A percentile compares a stretch with the other conserved stretches of the same genome.
Conservation (phyloP, 108 stramenopile genomes). For the Skeletonema tropicum region DNA sequence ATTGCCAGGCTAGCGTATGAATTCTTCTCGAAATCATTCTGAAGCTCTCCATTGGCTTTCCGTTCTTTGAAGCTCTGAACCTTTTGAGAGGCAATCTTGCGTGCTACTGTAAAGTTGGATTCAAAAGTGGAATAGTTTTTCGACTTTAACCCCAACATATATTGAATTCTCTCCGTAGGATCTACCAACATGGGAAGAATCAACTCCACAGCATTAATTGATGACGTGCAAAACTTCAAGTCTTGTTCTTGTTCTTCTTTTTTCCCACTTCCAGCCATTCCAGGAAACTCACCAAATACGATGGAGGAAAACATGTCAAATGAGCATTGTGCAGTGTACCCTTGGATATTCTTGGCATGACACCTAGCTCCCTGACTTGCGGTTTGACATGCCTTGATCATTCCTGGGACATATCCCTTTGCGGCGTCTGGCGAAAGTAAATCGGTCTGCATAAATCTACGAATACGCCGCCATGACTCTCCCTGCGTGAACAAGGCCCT, state of each 20-base stretch:
- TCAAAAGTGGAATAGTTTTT: too few species aligned
- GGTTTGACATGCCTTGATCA: slow-evolving; percentile 17
- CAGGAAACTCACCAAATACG: slow-evolving; percentile 28
- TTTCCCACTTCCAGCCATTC: slow-evolving; percentile 9
- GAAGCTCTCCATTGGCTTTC: too few species aligned
- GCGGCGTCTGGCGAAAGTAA: slow-evolving; percentile 26
- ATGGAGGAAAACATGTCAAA: slow-evolving; percentile 41
- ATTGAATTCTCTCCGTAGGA: too few species aligned
- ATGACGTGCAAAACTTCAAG: background rate
- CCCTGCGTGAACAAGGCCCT: slow-evolving; percentile 7
- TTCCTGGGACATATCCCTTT: slow-evolving; percentile 23
- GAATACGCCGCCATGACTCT: slow-evolving; percentile 17
- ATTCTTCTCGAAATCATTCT: slow-evolving; percentile 1
- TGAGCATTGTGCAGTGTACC: slow-evolving; percentile 12
- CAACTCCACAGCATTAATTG: too few species aligned
- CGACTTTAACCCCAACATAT: too few species aligned
- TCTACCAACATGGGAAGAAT: too few species aligned
- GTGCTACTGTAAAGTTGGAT: too few species aligned
- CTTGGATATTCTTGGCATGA: slow-evolving; percentile 13
- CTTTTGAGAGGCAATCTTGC: too few species aligned
- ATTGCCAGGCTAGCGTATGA: slow-evolving; percentile 24
- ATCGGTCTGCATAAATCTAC: slow-evolving; percentile 33
- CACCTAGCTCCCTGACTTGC: slow-evolving; percentile 13
- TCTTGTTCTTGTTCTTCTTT: slow-evolving; percentile 14
- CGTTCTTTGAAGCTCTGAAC: too few species aligned